Evolutionary conservation across 768 basidiomycete genomes (phyloP).

Genomic region (Hygrophorus pudorinus): DNA sequence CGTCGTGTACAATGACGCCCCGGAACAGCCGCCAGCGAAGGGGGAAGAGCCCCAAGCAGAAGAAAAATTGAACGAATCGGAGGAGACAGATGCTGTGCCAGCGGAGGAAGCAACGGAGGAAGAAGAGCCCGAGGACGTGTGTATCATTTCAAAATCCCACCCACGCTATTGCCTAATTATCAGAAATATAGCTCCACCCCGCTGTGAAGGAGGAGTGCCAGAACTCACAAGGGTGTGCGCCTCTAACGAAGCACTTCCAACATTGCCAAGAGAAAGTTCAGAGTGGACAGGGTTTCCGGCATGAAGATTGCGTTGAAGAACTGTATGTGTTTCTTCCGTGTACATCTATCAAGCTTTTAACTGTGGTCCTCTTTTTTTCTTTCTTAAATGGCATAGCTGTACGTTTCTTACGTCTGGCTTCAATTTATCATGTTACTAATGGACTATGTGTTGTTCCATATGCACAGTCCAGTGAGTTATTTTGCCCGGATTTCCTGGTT

Average conservation of each 20-base stretch:
- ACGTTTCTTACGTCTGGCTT: constrained; percentile 12
- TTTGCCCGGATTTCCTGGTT: neutral
- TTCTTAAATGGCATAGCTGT: constrained; percentile 19
- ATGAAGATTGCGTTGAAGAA: constrained; percentile 91
- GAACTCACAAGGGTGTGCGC: constrained; percentile 51
- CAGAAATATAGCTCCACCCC: constrained; percentile 46
- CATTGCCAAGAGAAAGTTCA: constrained; percentile 87
- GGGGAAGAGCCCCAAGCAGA: constrained; percentile 52
- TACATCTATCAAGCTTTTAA: neutral
- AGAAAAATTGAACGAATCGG: constrained; percentile 26
- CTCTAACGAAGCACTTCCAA: constrained; percentile 72
- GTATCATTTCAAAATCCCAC: constrained; percentile 20
- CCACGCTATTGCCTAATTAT: neutral
- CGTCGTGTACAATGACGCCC: constrained; percentile 32
- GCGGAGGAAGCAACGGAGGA: constrained; percentile 25
- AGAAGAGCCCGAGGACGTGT: constrained; percentile 75
- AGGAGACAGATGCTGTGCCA: constrained; percentile 51
- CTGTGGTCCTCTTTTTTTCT: constrained; percentile 16
- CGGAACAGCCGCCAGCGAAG: constrained; percentile 9
- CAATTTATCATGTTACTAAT: constrained; percentile 8
- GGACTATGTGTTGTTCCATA: neutral
- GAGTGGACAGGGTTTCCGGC: constrained; percentile 74
- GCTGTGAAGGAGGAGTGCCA: constrained; percentile 69
- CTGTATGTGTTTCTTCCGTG: constrained; percentile 39
- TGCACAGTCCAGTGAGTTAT: constrained; percentile 55